Conservation (phyloP, 345 rosid species). For the Salix purpurea region DNA sequence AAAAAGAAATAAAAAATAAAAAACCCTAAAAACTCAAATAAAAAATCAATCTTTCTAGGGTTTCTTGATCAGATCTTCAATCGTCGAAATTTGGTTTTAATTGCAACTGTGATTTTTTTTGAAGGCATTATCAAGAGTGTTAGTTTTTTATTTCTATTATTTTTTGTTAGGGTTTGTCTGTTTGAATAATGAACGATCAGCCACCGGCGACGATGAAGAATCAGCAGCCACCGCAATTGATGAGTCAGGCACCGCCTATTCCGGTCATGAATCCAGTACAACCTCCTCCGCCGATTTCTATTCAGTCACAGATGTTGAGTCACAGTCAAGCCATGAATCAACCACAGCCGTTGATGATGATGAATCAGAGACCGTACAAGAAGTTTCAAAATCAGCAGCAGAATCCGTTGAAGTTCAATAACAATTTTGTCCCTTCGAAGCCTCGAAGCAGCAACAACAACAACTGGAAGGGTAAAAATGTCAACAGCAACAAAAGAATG, state of each 20-base stretch:
- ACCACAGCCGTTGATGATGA: slow-evolving; percentile 37
- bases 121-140: no score
- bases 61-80: not conserved
- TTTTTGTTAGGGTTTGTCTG: not conserved
- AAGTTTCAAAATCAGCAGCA: slow-evolving; percentile 12
- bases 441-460: slow-evolving; percentile 14
- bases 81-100: not conserved
- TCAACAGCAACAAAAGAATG: slow-evolving; percentile 36
- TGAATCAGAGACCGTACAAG: slow-evolving; percentile 29
- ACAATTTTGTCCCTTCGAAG: slow-evolving; percentile 23
- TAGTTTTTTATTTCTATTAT: not conserved
- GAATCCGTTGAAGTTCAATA: slow-evolving; percentile 18
- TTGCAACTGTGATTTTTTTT: not conserved
- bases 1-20: not conserved
- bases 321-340: slow-evolving; percentile 37
- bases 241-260: slow-evolving; percentile 38
- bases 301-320: slow-evolving; percentile 25
- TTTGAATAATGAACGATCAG: slow-evolving; percentile 50
- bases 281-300: not conserved
- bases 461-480: slow-evolving; percentile 80
- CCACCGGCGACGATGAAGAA: slow-evolving; percentile 35
- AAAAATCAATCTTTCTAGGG: not conserved
- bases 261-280: slow-evolving; percentile 35
- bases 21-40: not conserved
- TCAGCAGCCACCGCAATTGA: slow-evolving; percentile 35